phyloP scores from a whole-genome alignment of 345 rosid genomes.

The Lepidium aucheri region DNA sequence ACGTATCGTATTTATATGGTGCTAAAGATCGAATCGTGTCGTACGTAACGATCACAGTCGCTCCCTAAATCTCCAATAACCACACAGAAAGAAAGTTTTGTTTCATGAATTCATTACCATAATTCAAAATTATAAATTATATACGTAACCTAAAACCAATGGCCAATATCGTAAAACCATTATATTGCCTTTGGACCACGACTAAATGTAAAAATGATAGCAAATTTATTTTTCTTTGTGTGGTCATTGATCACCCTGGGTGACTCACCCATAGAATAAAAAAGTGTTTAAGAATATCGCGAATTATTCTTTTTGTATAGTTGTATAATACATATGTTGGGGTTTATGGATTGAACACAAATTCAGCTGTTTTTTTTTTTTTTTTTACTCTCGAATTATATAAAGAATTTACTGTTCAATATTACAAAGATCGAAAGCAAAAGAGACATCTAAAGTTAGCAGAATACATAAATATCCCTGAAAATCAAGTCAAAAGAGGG shows the following conservation, averaged over 20 bases:
- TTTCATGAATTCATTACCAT: not conserved
- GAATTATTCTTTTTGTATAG: not conserved
- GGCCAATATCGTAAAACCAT: not conserved
- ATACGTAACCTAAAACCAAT: not conserved
- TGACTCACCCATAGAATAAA: not conserved
- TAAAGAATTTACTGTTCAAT: too few relatives aligned
- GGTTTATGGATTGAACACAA: not conserved
- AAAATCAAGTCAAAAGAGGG: too few relatives aligned
- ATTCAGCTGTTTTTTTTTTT: not conserved
- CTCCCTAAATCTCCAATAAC: not conserved
- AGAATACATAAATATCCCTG: too few relatives aligned
- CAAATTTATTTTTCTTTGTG: not conserved
- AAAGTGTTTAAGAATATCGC: not conserved
- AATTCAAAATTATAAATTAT: not conserved
- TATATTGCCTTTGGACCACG: not conserved
- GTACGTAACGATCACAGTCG: not conserved
- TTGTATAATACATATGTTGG: not conserved
- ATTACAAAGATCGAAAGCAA: too few relatives aligned
- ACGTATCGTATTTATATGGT: not conserved
- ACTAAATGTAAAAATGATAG: not conserved
- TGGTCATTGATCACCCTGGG: too few relatives aligned
- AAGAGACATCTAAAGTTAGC: too few relatives aligned
- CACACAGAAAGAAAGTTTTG: not conserved
- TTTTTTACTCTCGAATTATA: too few relatives aligned
- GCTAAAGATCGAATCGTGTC: conserved; percentile 5